Conservation (phyloP, 768 basidiomycete genomes). For the Coprinopsis cinerea region DNA sequence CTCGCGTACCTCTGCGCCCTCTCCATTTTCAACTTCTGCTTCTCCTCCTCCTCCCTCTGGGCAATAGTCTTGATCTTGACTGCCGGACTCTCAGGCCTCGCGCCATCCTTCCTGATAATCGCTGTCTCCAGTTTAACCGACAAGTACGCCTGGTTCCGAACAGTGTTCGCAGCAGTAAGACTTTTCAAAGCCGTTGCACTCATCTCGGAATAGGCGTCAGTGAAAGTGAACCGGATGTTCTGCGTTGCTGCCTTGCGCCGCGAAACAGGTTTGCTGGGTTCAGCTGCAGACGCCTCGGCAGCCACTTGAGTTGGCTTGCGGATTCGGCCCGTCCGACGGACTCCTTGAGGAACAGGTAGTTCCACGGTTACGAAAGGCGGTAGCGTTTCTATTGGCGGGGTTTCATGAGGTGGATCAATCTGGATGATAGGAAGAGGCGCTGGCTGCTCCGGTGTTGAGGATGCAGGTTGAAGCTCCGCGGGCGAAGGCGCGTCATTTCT, state of each 20-base stretch:
- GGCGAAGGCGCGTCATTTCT: neutral
- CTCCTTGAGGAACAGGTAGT: slow-evolving; percentile 8
- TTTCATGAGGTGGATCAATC: slow-evolving; percentile 8
- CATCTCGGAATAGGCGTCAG: slow-evolving; percentile 56
- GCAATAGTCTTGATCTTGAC: slow-evolving; percentile 64
- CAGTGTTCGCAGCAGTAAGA: slow-evolving; percentile 68
- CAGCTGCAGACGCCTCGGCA: neutral
- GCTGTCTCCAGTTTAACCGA: slow-evolving; percentile 60
- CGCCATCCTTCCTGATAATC: slow-evolving; percentile 62
- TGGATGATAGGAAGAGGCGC: slow-evolving; percentile 3
- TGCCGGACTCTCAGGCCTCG: slow-evolving; percentile 72
- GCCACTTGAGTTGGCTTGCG: slow-evolving; percentile 9
- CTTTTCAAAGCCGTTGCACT: slow-evolving; percentile 61
- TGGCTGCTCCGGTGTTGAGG: neutral
- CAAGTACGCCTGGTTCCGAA: slow-evolving; percentile 62
- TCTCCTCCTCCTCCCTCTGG: slow-evolving; percentile 65
- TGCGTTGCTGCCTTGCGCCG: slow-evolving; percentile 38
- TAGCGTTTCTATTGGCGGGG: slow-evolving; percentile 10
- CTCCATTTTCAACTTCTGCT: slow-evolving; percentile 44
- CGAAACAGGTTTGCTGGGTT: slow-evolving; percentile 18
- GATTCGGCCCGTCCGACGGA: slow-evolving; percentile 12
- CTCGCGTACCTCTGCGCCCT: slow-evolving; percentile 58
- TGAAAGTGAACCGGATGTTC: slow-evolving; percentile 25
- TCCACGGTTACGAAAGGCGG: slow-evolving; percentile 1
- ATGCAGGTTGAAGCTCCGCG: neutral